These are phyloP conservation scores for Binderoboletus segoi DNA, from an alignment of 1,284 basidiomycete genomes.

Conservation along the genomic window DNA sequence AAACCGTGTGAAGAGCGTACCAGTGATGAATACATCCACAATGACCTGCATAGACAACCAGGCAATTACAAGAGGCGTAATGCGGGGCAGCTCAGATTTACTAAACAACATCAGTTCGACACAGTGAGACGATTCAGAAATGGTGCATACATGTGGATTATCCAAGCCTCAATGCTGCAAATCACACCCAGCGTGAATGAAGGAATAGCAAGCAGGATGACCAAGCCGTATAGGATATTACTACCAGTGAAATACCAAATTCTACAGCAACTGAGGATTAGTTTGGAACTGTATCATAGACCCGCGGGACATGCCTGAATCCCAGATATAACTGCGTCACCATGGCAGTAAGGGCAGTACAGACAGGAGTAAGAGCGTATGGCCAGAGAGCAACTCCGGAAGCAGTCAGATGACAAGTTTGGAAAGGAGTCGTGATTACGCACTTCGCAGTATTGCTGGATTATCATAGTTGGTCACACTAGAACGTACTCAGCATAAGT, in stretches of 20 bases:
- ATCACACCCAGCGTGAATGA: conserved; percentile 42
- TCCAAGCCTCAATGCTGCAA: conserved; percentile 41
- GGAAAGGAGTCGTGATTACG: background rate
- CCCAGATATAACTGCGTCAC: conserved; percentile 37
- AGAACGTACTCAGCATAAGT: background rate
- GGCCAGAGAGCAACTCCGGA: background rate
- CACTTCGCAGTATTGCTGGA: conserved; percentile 14
- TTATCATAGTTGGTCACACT: conserved; percentile 20
- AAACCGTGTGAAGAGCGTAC: conserved; percentile 23
- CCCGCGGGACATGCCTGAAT: conserved; percentile 4
- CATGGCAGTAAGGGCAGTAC: conserved; percentile 45
- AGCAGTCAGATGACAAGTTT: background rate
- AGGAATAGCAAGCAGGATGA: conserved; percentile 37
- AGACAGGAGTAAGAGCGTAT: conserved; percentile 45
- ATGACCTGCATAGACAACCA: conserved; percentile 47
- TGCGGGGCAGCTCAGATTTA: conserved; percentile 22
- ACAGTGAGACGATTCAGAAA: background rate
- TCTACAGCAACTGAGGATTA: conserved; percentile 18
- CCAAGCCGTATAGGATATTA: conserved; percentile 36
- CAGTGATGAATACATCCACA: conserved; percentile 43
- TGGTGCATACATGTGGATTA: conserved; percentile 40
- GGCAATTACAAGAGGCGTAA: conserved; percentile 33
- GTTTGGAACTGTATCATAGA: background rate
- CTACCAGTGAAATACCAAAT: conserved; percentile 38
- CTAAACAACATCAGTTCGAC: conserved; percentile 18